Conservation (phyloP, 2,329 filamentous ascomycete species). For the Talaromyces amestolkiae region DNA sequence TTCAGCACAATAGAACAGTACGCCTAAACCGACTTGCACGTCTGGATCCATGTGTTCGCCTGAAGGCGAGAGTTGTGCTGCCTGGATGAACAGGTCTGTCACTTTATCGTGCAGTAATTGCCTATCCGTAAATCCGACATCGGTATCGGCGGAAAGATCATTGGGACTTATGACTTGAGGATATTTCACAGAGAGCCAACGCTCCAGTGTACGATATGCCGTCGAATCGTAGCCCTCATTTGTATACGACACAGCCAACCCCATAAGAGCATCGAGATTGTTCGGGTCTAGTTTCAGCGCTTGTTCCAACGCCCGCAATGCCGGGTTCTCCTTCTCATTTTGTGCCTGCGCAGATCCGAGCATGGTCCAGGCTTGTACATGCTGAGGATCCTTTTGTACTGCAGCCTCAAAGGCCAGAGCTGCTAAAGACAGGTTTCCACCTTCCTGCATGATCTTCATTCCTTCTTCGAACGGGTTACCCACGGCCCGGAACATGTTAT, state of each 20-base stretch:
- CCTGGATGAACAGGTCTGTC: slow-evolving; percentile 84
- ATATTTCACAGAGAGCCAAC: slow-evolving; percentile 96
- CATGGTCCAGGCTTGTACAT: slow-evolving; percentile 90
- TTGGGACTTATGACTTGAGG: slow-evolving; percentile 73
- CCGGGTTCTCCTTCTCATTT: slow-evolving; percentile 96
- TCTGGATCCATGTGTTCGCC: slow-evolving; percentile 97
- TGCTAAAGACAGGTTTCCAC: slow-evolving; percentile 89
- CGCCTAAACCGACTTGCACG: slow-evolving; percentile 93
- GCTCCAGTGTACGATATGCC: slow-evolving; percentile 91
- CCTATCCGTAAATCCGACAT: slow-evolving; percentile 92
- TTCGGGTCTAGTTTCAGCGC: slow-evolving; percentile 82
- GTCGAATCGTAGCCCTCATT: slow-evolving; percentile 98
- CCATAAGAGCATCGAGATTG: slow-evolving; percentile 90
- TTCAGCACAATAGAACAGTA: slow-evolving; percentile 95
- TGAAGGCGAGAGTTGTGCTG: slow-evolving; percentile 85
- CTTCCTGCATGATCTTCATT: slow-evolving; percentile 85
- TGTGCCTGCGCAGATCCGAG: slow-evolving; percentile 91
- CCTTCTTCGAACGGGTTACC: slow-evolving; percentile 89
- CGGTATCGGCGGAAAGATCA: slow-evolving; percentile 70
- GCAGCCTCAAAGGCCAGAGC: slow-evolving; percentile 95
- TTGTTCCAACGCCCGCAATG: slow-evolving; percentile 89
- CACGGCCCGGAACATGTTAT: slow-evolving; percentile 82
- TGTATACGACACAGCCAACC: slow-evolving; percentile 91
- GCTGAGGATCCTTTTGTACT: slow-evolving; percentile 80
- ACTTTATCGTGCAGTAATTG: slow-evolving; percentile 86